Conservation (phyloP, 495 filamentous ascomycete genomes). For the Podospora pseudocomata region DNA sequence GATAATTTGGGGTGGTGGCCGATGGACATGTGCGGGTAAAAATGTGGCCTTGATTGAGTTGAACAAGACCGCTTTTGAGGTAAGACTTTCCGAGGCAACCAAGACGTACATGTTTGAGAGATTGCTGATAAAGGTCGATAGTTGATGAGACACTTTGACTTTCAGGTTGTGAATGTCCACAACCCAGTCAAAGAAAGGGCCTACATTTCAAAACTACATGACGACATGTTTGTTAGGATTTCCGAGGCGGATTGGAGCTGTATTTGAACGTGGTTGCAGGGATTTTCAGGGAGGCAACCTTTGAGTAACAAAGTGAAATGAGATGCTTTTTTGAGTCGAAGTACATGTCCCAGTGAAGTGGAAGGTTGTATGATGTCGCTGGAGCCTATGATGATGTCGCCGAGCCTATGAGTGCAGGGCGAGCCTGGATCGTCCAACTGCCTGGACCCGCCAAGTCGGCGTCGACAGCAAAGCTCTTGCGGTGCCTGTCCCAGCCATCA, state of each 20-base stretch:
- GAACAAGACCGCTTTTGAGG: slow-evolving; percentile 22
- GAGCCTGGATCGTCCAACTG: no score
- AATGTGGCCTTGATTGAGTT: slow-evolving; percentile 16
- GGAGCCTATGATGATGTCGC: no score
- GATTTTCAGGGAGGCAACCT: not conserved
- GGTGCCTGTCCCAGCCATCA: no score
- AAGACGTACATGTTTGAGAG: not conserved
- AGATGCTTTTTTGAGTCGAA: no score
- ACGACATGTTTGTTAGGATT: not conserved
- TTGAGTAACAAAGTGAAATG: no score
- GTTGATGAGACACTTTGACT: slow-evolving; percentile 18
- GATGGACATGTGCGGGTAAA: slow-evolving; percentile 20
- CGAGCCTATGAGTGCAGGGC: no score
- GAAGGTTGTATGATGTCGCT: no score
- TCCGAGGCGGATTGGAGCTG: not conserved
- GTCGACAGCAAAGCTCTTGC: no score
- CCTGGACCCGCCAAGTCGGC: no score
- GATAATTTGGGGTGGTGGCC: slow-evolving; percentile 15
- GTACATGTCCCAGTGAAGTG: no score
- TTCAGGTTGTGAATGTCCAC: slow-evolving; percentile 15
- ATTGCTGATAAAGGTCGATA: not conserved
- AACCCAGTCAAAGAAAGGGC: not conserved
- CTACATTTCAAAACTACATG: not conserved
- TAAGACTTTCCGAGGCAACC: not conserved
- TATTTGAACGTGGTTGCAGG: not conserved